These are phyloP conservation scores for Chenopodium album DNA, from an alignment of 148 eudicot genomes.

Conservation along the genomic window DNA sequence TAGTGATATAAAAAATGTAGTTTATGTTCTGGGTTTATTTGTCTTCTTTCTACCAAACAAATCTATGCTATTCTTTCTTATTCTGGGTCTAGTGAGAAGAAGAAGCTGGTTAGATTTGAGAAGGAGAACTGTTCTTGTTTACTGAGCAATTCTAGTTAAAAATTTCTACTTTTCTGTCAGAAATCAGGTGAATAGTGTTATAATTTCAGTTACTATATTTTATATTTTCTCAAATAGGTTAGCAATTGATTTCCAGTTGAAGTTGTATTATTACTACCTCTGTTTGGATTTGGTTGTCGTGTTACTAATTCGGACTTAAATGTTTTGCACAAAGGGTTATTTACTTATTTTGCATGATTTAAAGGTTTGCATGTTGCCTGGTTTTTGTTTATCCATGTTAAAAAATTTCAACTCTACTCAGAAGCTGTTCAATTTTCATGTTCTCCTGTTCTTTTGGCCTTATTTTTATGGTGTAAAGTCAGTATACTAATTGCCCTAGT, in stretches of 20 bases:
- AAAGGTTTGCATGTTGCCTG: conserved; percentile 32
- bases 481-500: conserved; percentile 14
- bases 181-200: conserved; percentile 24
- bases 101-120: conserved; percentile 13
- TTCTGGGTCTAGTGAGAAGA: neutral
- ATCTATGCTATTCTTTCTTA: conserved; percentile 1
- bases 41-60: conserved; percentile 10
- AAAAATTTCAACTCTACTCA: neutral
- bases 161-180: conserved; percentile 2
- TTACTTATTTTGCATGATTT: conserved; percentile 24
- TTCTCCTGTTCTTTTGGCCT: conserved; percentile 22
- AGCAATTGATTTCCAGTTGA: neutral
- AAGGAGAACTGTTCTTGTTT: conserved; percentile 1
- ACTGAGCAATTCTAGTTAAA: conserved; percentile 2
- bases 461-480: conserved; percentile 12
- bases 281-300: too few relatives aligned
- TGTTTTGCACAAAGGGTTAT: conserved; percentile 28
- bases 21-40: conserved; percentile 11
- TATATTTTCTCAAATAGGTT: neutral
- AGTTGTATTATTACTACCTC: neutral
- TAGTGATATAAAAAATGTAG: neutral
- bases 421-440: conserved; percentile 30
- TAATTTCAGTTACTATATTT: neutral
- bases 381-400: conserved; percentile 14
- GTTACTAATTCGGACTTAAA: neutral